Evolutionary conservation across 2,329 filamentous ascomycete species (phyloP), one percentile per base, ranked within the genome.

Genomic region (Diaporthe amygdali): DNA sequence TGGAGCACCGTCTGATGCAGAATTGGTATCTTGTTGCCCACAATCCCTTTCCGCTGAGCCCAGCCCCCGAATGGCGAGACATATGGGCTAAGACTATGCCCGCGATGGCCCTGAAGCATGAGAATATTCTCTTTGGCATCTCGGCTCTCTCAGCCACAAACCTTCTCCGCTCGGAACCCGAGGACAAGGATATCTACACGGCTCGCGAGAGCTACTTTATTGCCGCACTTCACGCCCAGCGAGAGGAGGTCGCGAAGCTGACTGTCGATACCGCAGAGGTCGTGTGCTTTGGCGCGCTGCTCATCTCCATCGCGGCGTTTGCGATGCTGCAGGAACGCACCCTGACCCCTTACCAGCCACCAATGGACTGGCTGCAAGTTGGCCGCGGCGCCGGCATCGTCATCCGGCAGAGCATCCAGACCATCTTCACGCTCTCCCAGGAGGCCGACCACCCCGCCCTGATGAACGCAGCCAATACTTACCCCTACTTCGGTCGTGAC

Each of bases 361-460:
- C 76, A 0, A 66, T 77, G 52, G 77, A 78, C 59, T 78, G 75
- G 75, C 66, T 78, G 39, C 74, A 76, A 59, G 74, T 78, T 66
- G 77, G 76, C 20, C 72, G 74, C 14, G 77, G 76, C 41, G 74
- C 76, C 0, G 76, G 76, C 15, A 71, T 74, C 9, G 74, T 78
- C 20, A 74, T 78, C 51, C 76, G 76, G 75, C 71, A 73, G 52
- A 77, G 76, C 71, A 64, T 77, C 59, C 64, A 72, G 5, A 74
- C 74, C 20, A 74, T 77, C 32, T 9, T 71, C 5, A 77, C 79
- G 1, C 76, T 86, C 0, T 84, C 85, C 1, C 78, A 81, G 5
- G 85, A 85, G 0, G 51, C 85, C 0, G 84, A 84, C 63, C 83
- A 85, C 3, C 76, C 87, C 0, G 74, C 77, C 1, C 85, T 85